Conservation (phyloP, 164 flowering plant species). For the Hamamelis virginiana region DNA sequence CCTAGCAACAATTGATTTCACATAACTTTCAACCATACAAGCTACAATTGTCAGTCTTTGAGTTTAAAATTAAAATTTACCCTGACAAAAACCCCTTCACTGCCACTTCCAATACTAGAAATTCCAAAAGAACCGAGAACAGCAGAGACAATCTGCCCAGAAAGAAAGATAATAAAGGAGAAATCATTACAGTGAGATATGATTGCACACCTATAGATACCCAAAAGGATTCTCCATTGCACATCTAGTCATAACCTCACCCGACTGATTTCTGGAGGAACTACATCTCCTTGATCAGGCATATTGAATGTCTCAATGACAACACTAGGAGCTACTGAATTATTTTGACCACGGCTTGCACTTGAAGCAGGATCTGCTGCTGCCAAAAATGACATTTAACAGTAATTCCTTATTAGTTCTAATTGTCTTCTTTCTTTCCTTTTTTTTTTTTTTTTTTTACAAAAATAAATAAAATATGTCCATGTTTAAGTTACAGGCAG, state of each 20-base stretch:
- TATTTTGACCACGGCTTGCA: slow-evolving; percentile 30
- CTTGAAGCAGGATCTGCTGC: slow-evolving; percentile 46
- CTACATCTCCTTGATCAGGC: slow-evolving; percentile 71
- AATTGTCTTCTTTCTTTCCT: too few species aligned
- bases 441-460: too few species aligned
- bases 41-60: neutral
- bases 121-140: slow-evolving; percentile 75
- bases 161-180: slow-evolving; percentile 14
- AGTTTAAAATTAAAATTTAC: slow-evolving; percentile 28
- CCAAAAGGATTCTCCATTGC: neutral
- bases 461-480: too few species aligned
- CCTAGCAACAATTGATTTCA: neutral
- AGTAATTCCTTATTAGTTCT: neutral
- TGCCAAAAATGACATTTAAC: slow-evolving; percentile 21
- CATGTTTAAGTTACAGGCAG: too few species aligned
- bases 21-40: neutral
- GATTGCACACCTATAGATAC: neutral
- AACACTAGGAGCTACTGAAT: slow-evolving; percentile 46
- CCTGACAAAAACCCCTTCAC: slow-evolving; percentile 48
- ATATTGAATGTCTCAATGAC: slow-evolving; percentile 69
- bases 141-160: slow-evolving; percentile 69
- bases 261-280: slow-evolving; percentile 61
- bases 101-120: slow-evolving; percentile 34
- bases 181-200: neutral
- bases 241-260: slow-evolving; percentile 34